Conservation (phyloP, 352 stramenopile genomes). For the Pythium dissimile region DNA sequence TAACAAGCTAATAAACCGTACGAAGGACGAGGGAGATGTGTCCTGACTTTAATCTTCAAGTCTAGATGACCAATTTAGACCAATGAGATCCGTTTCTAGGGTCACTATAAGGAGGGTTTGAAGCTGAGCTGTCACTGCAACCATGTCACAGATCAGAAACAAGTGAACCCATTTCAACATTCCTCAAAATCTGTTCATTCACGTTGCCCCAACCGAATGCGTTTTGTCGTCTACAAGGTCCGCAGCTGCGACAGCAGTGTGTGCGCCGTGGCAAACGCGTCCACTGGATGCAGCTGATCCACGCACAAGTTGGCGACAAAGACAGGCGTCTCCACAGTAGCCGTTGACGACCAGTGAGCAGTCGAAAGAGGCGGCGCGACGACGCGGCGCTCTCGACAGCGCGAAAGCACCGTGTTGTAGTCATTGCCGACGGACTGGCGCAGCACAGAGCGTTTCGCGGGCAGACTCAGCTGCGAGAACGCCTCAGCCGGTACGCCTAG, state of each 20-base stretch:
- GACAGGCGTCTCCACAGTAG: not conserved
- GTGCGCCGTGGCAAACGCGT: slow-evolving; percentile 11
- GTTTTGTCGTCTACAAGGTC: too few species aligned
- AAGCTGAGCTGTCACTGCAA: too few species aligned
- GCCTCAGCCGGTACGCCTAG: slow-evolving; percentile 38
- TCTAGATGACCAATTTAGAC: not conserved
- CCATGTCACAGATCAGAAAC: too few species aligned
- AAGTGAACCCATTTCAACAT: too few species aligned
- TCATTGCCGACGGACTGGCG: slow-evolving; percentile 26
- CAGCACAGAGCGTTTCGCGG: slow-evolving; percentile 34
- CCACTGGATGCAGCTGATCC: slow-evolving; percentile 17
- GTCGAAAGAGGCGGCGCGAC: not conserved
- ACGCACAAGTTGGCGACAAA: slow-evolving; percentile 2
- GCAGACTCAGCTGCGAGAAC: slow-evolving; percentile 44
- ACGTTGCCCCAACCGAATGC: too few species aligned
- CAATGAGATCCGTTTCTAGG: not conserved
- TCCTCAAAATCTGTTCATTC: too few species aligned
- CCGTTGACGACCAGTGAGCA: too few species aligned
- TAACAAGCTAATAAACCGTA: too few species aligned
- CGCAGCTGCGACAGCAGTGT: slow-evolving; percentile 10
- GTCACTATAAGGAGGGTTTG: too few species aligned
- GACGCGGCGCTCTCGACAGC: slow-evolving; percentile 28
- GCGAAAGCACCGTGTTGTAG: slow-evolving; percentile 43
- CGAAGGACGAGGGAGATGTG: too few species aligned
- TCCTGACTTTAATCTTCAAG: too few species aligned